Evolutionary conservation across 2,329 filamentous ascomycete species (phyloP), one percentile per base, ranked within the genome.

Genomic region (Helotiales sp.): DNA sequence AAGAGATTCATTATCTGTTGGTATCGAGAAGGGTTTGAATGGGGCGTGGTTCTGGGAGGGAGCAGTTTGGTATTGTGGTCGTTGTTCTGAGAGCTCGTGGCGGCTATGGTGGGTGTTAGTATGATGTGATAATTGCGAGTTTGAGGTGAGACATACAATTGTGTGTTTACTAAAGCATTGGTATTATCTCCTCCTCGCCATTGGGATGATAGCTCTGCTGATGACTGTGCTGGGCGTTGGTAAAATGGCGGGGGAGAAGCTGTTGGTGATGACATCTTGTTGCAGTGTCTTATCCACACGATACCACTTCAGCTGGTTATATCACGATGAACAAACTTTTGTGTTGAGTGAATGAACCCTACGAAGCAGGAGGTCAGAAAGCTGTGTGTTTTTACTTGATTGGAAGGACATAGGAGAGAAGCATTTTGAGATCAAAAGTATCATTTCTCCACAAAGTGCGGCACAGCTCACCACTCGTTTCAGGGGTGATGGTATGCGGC

Each of bases 1-100:
- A 24, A 69, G 56, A 2, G 62, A 58, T 31, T 64, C 57, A 12
- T 36, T 63, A 38, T 55, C 65, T 12, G 66, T 69, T 3, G 60
- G 44, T 27, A 69, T 66, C 2, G 49, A 29, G 42, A 67, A 60
- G 30, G 42, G 57, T 1, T 25, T 19, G 52, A 55, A 64, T 8
- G 49, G 34, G 5, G 42, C 49, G 5, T 46, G 33, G 29, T 36
- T 19, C 31, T 51, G 33, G 2, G 25, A 9, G 3, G 33, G 30
- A 22, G 30, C 38, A 15, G 31, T 40, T 5, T 13, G 13, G 40
- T 5, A 15, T 44, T 44, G 40, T 2, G n/a, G 31, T 30, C 33
- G 24, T 17, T 52, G 38, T 38, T 38, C 40, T 5, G 49, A 19
- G 49, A 57, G 55, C 30, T 53, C 55, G 27, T 57, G 55, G 12